Percentiles rank a stretch among this genome's conserved stretches.
Evolutionary conservation across 768 basidiomycete species (phyloP).

Genomic region (Exidia glandulosa): DNA sequence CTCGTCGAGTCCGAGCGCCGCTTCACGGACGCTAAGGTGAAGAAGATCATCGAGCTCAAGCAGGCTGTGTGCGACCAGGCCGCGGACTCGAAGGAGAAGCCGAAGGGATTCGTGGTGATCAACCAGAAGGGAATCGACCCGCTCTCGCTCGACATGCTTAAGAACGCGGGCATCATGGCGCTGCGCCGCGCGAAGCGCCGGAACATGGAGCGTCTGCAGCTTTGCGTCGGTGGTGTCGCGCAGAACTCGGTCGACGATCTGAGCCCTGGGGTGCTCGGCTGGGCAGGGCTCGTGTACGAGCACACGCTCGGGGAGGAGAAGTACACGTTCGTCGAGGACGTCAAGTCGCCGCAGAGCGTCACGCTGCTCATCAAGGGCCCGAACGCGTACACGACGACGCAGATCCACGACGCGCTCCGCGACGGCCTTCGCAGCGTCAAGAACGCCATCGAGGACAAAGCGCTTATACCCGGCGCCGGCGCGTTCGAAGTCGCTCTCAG

Average conservation of each 20-base stretch:
- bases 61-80: slow-evolving; percentile 92
- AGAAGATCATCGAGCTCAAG: slow-evolving; percentile 95
- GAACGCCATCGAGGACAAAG: slow-evolving; percentile 87
- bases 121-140: slow-evolving; percentile 99
- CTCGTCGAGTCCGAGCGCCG: slow-evolving; percentile 93
- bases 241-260: slow-evolving; percentile 98
- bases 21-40: slow-evolving; percentile 88
- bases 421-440: slow-evolving; percentile 95
- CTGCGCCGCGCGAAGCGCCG: slow-evolving; percentile 91
- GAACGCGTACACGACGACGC: slow-evolving; percentile 89
- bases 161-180: slow-evolving; percentile 93
- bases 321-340: slow-evolving; percentile 94
- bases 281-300: slow-evolving; percentile 98
- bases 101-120: slow-evolving; percentile 83
- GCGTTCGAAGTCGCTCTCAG: slow-evolving; percentile 95
- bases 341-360: slow-evolving; percentile 88
- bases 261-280: slow-evolving; percentile 81
- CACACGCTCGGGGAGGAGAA: slow-evolving; percentile 99
- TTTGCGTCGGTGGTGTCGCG: slow-evolving; percentile 87
- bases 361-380: slow-evolving; percentile 97
- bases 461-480: slow-evolving; percentile 89
- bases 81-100: slow-evolving; percentile 52
- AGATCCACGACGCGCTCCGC: slow-evolving; percentile 95
- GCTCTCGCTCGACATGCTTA: slow-evolving; percentile 86
- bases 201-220: slow-evolving; percentile 96